Base-by-base conservation (phyloP, 805 yeast genomes). In the Spathaspora passalidarum region DNA sequence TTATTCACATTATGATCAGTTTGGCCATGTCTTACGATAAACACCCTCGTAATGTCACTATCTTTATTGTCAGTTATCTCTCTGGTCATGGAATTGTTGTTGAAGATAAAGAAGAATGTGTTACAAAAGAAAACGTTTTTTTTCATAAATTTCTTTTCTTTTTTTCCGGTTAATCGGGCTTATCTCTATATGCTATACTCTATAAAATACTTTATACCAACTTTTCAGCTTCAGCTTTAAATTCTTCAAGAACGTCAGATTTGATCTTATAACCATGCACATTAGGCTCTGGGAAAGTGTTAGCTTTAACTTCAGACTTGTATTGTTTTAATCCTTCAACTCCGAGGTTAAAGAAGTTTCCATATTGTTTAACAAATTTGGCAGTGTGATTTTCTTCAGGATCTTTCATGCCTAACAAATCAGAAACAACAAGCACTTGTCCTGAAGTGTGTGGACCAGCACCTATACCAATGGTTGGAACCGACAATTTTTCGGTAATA, bases 381-480 rank as follows among this genome's bases (percentile, higher is more conserved):
- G 74, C 62, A 2, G 87, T 86, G n/a, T 43, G 47, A 8, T 56
- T 40, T n/a, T 55, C 56, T 38, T 67, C 71, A 0, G 76, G 75
- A 38, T 81, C 80, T 42, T 72, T 70, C 87, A 84, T 79, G 1
- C 97, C 97, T 25, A 92, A 68, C 66, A 88, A 57, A 60, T 92
- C 99, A 3, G 88, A 79, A 62, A 86, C 82, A 0, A 92, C 99
- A 32, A 92, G 73, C 1, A 92, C 96, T 63, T 94, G 98, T 0
- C 96, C 98, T 29, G 87, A 79, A 7, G 92, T 84, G 7, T 68
- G 68, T 18, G 81, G 79, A 0, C 99, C 98, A 0, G 98, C 97
- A 4, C 99, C 99, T 41, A 92, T 92, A 3, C 99, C 99, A 53
- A 92, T 90, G 1, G 95, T 87, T 0, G 98, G 97, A 1, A 92